These are phyloP conservation scores for Colletotrichum costaricense DNA, from an alignment of 2,329 filamentous ascomycete species.

Conservation along the genomic window DNA sequence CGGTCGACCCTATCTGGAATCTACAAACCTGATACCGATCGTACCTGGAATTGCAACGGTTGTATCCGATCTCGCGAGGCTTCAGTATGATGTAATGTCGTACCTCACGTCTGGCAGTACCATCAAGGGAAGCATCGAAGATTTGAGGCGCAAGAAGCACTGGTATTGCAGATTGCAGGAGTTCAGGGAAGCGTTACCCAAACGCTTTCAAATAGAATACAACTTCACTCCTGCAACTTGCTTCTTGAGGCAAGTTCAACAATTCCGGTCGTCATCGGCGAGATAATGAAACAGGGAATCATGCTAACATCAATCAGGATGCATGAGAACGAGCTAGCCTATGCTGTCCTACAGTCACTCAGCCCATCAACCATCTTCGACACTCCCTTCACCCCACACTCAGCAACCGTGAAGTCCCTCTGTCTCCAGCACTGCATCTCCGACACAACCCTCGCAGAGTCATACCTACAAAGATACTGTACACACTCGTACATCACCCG, in stretches of 20 bases:
- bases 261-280: neutral
- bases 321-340: constrained; percentile 32
- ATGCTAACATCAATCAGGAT: constrained; percentile 5
- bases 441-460: constrained; percentile 26
- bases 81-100: constrained; percentile 27
- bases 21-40: neutral
- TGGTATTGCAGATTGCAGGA: constrained; percentile 17
- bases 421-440: constrained; percentile 28
- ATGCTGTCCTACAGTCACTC: constrained; percentile 18
- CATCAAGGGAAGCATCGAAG: constrained; percentile 20
- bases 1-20: neutral
- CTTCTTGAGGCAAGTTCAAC: constrained; percentile 14
- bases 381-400: constrained; percentile 15
- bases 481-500: constrained; percentile 25
- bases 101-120: constrained; percentile 24
- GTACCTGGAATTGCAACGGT: constrained; percentile 20
- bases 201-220: constrained; percentile 12
- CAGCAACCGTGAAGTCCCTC: constrained; percentile 23
- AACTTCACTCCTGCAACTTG: constrained; percentile 23
- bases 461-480: constrained; percentile 15
- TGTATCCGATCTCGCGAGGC: constrained; percentile 6
- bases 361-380: constrained; percentile 16
- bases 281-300: too few relatives aligned
- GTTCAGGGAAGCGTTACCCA: constrained; percentile 8
- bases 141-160: constrained; percentile 1